phyloP scores from a whole-genome alignment of 2,329 filamentous ascomycete species.

The Hymenotorrendiella dingleyae region DNA sequence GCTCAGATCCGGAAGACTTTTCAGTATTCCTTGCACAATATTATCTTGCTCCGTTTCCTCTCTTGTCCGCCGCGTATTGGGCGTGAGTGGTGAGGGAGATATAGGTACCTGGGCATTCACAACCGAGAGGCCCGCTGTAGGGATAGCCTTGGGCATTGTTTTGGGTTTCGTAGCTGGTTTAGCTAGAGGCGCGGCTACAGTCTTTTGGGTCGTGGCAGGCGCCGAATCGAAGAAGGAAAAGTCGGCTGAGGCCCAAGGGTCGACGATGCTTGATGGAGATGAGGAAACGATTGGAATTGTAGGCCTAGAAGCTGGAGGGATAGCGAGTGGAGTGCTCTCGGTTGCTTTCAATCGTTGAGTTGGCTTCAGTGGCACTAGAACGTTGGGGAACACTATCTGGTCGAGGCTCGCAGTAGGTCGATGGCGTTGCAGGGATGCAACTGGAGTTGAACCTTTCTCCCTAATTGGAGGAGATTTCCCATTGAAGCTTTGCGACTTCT shows the following conservation, averaged over 20 bases:
- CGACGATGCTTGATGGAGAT: constrained; percentile 7
- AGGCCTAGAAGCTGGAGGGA: not conserved
- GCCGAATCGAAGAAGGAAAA: constrained; percentile 32
- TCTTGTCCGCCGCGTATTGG: constrained; percentile 14
- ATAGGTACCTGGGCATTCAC: too few species aligned
- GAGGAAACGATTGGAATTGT: not conserved
- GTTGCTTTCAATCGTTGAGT: not conserved
- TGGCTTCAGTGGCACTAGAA: constrained; percentile 4
- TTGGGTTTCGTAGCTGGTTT: constrained; percentile 5
- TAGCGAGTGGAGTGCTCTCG: not conserved
- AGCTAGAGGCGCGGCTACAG: constrained; percentile 4
- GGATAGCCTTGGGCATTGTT: constrained; percentile 1
- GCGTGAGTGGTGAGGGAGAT: not conserved
- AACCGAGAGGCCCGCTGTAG: not conserved
- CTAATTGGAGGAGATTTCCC: not conserved
- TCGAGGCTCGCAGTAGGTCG: constrained; percentile 8
- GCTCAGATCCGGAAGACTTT: constrained; percentile 30
- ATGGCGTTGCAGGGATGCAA: constrained; percentile 3
- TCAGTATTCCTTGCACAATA: constrained; percentile 28
- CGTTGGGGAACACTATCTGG: too few species aligned
- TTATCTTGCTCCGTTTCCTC: constrained; percentile 29
- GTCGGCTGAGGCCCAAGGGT: constrained; percentile 32
- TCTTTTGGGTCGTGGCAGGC: too few species aligned
- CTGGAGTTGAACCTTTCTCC: not conserved
- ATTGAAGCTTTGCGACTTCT: constrained; percentile 19